phyloP scores from a whole-genome alignment of 2,329 filamentous ascomycete species.

The Ophiostoma sp. region DNA sequence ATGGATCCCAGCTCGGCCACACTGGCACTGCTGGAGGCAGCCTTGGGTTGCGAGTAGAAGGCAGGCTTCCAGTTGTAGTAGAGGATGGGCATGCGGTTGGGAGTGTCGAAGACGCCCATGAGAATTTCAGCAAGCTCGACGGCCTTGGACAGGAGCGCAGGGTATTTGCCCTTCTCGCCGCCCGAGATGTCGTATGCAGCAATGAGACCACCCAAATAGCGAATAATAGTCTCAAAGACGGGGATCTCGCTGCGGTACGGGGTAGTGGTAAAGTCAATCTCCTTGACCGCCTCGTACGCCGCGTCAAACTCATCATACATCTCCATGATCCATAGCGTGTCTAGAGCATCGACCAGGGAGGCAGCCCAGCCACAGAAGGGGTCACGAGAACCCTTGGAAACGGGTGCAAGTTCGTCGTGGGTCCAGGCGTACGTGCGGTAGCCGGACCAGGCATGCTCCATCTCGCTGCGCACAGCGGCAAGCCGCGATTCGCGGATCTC shows the following conservation, averaged over 20 bases:
- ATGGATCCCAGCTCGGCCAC: slow-evolving; percentile 76
- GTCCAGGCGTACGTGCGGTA: slow-evolving; percentile 80
- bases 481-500: slow-evolving; percentile 65
- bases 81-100: slow-evolving; percentile 85
- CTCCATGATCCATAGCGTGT: slow-evolving; percentile 86
- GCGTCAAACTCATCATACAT: slow-evolving; percentile 77
- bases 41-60: slow-evolving; percentile 62
- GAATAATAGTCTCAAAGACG: slow-evolving; percentile 90
- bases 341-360: slow-evolving; percentile 77
- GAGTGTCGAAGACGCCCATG: slow-evolving; percentile 84
- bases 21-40: slow-evolving; percentile 57
- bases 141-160: slow-evolving; percentile 72
- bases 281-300: slow-evolving; percentile 65
- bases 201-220: slow-evolving; percentile 83
- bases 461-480: slow-evolving; percentile 68
- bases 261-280: slow-evolving; percentile 82
- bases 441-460: slow-evolving; percentile 76
- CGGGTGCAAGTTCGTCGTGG: slow-evolving; percentile 81
- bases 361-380: slow-evolving; percentile 92
- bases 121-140: slow-evolving; percentile 77
- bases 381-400: slow-evolving; percentile 67
- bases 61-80: slow-evolving; percentile 76
- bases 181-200: slow-evolving; percentile 85
- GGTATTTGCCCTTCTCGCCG: slow-evolving; percentile 55
- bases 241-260: slow-evolving; percentile 66